phyloP scores from a whole-genome alignment of 768 basidiomycete genomes.

The Suillus subalutaceus region DNA sequence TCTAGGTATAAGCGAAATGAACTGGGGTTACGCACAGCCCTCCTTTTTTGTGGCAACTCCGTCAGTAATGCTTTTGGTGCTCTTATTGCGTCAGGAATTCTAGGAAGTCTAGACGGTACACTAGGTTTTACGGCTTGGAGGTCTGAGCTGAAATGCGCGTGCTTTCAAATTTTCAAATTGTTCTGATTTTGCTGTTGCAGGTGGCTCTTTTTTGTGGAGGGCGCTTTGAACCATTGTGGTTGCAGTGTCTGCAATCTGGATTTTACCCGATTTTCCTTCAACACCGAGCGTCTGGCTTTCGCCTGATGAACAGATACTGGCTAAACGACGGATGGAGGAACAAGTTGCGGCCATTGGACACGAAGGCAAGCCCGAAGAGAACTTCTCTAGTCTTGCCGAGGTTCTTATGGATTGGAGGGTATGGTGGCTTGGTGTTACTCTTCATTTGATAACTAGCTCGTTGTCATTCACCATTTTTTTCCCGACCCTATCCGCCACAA shows the following conservation, averaged over 20 bases:
- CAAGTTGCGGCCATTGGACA: conserved; percentile 56
- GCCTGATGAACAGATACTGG: conserved; percentile 53
- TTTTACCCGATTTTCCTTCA: conserved; percentile 75
- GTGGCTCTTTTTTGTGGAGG: conserved; percentile 75
- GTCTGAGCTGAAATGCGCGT: conserved; percentile 35
- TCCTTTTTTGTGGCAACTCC: conserved; percentile 69
- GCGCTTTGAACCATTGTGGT: conserved; percentile 55
- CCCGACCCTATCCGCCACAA: conserved; percentile 71
- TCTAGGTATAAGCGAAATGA: conserved; percentile 61
- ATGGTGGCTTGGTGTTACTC: conserved; percentile 72
- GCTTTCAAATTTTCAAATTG: neutral
- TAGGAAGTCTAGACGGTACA: conserved; percentile 67
- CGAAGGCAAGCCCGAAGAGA: conserved; percentile 39
- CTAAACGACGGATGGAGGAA: conserved; percentile 60
- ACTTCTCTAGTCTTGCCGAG: conserved; percentile 49
- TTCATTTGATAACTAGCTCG: conserved; percentile 57
- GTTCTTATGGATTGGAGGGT: conserved; percentile 77
- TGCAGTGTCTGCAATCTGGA: conserved; percentile 53
- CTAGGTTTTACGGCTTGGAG: conserved; percentile 74
- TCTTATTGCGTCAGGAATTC: conserved; percentile 73
- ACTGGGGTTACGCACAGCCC: conserved; percentile 65
- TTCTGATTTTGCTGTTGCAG: conserved; percentile 32
- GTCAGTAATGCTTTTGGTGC: conserved; percentile 82
- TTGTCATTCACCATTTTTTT: conserved; percentile 79
- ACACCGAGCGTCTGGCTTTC: conserved; percentile 63